A percentile compares a stretch with the other conserved stretches of the same genome.
Conservation (phyloP, 257 asterid genomes). For the Scutellaria minor region DNA sequence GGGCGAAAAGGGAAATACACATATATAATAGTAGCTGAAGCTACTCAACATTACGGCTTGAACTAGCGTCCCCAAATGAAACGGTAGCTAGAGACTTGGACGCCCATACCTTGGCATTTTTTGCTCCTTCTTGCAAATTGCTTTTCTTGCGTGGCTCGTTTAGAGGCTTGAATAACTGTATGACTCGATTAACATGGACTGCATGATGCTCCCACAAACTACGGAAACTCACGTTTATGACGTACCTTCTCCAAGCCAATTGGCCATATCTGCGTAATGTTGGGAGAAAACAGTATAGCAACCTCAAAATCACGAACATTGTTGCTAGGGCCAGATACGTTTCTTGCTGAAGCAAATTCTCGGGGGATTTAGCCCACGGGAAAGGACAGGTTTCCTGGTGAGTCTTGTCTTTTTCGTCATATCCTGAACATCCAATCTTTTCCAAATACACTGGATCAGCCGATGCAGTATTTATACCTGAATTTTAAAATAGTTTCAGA, state of each 20-base stretch:
- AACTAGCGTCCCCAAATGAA: slow-evolving; percentile 39
- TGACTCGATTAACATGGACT: slow-evolving; percentile 27
- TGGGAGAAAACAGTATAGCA: slow-evolving; percentile 31
- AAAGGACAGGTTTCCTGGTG: slow-evolving; percentile 35
- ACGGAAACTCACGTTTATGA: slow-evolving; percentile 29
- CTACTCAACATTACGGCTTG: slow-evolving; percentile 35
- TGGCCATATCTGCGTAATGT: slow-evolving; percentile 26
- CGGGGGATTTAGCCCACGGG: slow-evolving; percentile 40
- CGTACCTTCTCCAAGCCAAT: slow-evolving; percentile 35
- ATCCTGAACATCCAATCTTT: slow-evolving; percentile 36
- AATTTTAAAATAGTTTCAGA: slow-evolving; percentile 13
- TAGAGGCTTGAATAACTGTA: slow-evolving; percentile 35
- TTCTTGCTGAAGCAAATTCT: slow-evolving; percentile 39
- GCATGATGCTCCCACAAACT: slow-evolving; percentile 38
- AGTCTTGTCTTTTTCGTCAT: slow-evolving; percentile 16
- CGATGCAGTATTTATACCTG: slow-evolving; percentile 35
- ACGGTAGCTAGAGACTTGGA: slow-evolving; percentile 39
- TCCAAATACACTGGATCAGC: slow-evolving; percentile 35
- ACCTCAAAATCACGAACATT: slow-evolving; percentile 35
- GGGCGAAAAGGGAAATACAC: slow-evolving; percentile 24
- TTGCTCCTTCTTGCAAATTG: slow-evolving; percentile 39
- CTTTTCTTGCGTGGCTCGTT: slow-evolving; percentile 36
- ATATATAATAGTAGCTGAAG: neutral
- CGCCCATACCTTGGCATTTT: slow-evolving; percentile 39
- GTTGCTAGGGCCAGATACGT: slow-evolving; percentile 38